Percentiles rank a stretch among this genome's conserved stretches.
These are phyloP conservation scores for Isochrysis galbana DNA, from an alignment of 78 protist species.

Conservation along the genomic window DNA sequence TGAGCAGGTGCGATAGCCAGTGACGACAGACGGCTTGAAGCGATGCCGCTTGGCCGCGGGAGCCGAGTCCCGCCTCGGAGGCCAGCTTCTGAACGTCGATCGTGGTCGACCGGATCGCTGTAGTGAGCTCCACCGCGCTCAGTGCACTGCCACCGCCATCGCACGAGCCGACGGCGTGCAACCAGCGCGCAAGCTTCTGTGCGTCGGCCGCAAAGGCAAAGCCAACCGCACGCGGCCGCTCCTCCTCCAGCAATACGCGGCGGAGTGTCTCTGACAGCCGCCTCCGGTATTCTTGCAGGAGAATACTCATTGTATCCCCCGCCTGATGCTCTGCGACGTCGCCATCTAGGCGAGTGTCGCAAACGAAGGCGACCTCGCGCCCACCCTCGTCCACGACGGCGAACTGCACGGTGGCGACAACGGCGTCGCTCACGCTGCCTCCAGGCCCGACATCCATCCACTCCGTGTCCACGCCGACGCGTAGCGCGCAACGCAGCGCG, in stretches of 20 bases:
- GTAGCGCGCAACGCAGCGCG: neutral
- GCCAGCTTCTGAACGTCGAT: neutral
- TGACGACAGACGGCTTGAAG: neutral
- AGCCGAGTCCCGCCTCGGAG: neutral
- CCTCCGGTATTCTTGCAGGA: too few relatives aligned
- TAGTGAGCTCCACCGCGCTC: too few relatives aligned
- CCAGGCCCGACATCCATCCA: neutral
- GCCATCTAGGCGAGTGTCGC: neutral
- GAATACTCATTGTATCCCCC: too few relatives aligned
- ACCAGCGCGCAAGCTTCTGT: neutral
- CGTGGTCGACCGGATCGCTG: neutral
- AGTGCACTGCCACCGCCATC: too few relatives aligned
- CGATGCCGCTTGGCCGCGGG: neutral
- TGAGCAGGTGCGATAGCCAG: neutral
- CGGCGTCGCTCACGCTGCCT: neutral
- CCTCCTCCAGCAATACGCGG: neutral
- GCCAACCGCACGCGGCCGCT: neutral
- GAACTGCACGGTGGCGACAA: neutral
- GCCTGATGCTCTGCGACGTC: neutral
- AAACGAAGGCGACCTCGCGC: neutral
- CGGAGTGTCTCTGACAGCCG: neutral
- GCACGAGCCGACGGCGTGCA: too few relatives aligned
- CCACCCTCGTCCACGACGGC: neutral
- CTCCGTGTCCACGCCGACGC: conserved; percentile 3
- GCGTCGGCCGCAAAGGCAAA: conserved; percentile 1